phyloP scores from a whole-genome alignment of 208 protist genomes.

The Trypanosoma conorhini region DNA sequence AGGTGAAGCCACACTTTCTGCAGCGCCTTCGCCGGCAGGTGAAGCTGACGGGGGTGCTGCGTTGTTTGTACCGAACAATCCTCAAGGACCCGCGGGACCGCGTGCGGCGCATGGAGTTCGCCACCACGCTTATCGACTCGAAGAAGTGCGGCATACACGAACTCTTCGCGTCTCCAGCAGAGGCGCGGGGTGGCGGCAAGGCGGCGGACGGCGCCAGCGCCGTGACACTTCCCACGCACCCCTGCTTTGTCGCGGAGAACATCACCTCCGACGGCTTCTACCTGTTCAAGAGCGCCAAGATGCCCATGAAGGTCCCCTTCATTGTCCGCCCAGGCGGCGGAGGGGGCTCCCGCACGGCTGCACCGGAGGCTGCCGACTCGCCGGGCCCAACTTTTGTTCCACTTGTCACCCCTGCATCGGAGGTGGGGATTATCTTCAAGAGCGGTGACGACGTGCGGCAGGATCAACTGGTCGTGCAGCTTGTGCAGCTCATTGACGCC shows the following conservation, averaged over 20 bases:
- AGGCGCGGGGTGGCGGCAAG: background rate
- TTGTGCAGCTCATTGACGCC: slow-evolving; percentile 90
- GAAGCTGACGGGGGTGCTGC: slow-evolving; percentile 44
- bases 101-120: slow-evolving; percentile 43
- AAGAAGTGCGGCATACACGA: slow-evolving; percentile 54
- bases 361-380: background rate
- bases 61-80: slow-evolving; percentile 35
- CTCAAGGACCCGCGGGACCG: slow-evolving; percentile 43
- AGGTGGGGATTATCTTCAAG: slow-evolving; percentile 92
- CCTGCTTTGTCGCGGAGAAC: slow-evolving; percentile 39
- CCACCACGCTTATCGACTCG: slow-evolving; percentile 44
- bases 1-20: slow-evolving; percentile 45
- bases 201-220: background rate
- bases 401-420: slow-evolving; percentile 2
- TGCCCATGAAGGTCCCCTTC: slow-evolving; percentile 68
- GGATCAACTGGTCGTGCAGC: slow-evolving; percentile 97
- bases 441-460: slow-evolving; percentile 96
- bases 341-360: background rate
- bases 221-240: slow-evolving; percentile 74
- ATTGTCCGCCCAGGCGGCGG: slow-evolving; percentile 1
- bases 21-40: slow-evolving; percentile 53
- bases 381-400: slow-evolving; percentile 5
- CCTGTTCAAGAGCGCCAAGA: slow-evolving; percentile 85
- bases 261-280: slow-evolving; percentile 52
- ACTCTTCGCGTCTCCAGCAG: slow-evolving; percentile 33